Evolutionary conservation across 345 rosid genomes (phyloP).

Genomic region (Hirschfeldia incana): DNA sequence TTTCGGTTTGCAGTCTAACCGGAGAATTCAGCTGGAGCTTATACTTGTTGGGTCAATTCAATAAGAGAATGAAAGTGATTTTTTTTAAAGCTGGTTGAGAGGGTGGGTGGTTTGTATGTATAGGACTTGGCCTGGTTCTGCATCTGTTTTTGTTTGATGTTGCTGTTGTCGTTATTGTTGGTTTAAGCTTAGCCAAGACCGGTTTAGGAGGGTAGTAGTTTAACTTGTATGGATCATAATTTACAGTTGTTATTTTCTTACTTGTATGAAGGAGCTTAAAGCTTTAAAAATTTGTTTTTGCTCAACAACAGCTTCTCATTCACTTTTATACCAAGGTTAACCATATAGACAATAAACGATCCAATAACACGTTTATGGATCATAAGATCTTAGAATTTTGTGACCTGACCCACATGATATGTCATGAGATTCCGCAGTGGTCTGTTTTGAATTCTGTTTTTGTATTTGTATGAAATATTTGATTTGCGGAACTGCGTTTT

Average conservation of each 20-base stretch:
- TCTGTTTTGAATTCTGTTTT: background rate
- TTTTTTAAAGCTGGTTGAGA: background rate
- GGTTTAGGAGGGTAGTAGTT: constrained; percentile 21
- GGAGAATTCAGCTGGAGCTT: constrained; percentile 6
- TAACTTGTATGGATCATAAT: background rate
- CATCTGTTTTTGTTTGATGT: constrained; percentile 16
- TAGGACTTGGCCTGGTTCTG: constrained; percentile 1
- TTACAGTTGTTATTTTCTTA: constrained; percentile 11
- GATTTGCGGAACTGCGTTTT: background rate
- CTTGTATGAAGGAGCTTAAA: background rate
- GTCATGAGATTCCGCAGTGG: background rate
- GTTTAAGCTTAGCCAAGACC: constrained; percentile 6
- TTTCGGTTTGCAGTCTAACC: constrained; percentile 35
- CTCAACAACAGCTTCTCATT: background rate
- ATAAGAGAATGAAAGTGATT: constrained; percentile 12
- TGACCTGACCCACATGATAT: background rate
- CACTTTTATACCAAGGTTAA: too few species aligned
- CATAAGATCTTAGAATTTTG: constrained; percentile 9
- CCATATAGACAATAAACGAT: too few species aligned
- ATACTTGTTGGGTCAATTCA: background rate
- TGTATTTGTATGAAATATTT: background rate
- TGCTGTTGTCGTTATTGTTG: background rate
- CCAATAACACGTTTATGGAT: background rate
- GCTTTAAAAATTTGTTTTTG: background rate
- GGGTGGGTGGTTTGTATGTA: constrained; percentile 8